These are phyloP conservation scores for Neopestalotiopsis clavispora DNA, from an alignment of 2,329 filamentous ascomycete species.

Conservation along the genomic window DNA sequence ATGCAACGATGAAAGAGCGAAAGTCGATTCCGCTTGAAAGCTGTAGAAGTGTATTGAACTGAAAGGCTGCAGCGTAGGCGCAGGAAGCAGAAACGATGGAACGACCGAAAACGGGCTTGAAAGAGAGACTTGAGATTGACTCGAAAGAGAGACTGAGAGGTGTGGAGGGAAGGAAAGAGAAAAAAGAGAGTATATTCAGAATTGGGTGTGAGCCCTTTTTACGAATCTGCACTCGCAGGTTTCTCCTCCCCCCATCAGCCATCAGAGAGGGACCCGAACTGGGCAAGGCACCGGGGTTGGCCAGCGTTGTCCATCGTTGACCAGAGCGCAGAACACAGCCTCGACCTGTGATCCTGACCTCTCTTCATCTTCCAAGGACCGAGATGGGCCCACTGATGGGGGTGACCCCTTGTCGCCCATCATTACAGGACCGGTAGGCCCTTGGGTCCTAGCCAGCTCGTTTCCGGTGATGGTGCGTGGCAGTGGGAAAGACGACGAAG, in stretches of 20 bases:
- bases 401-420: conserved; percentile 7
- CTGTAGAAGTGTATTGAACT: conserved; percentile 24
- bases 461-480: conserved; percentile 5
- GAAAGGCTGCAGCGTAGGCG: conserved; percentile 32
- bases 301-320: background rate
- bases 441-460: conserved; percentile 7
- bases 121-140: conserved; percentile 31
- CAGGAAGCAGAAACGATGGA: conserved; percentile 28
- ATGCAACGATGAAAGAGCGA: conserved; percentile 35
- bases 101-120: conserved; percentile 33
- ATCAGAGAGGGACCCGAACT: background rate
- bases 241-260: background rate
- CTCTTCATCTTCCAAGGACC: conserved; percentile 15
- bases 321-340: conserved; percentile 12
- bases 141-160: conserved; percentile 18
- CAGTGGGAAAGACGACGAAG: background rate
- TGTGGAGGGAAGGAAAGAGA: conserved; percentile 18
- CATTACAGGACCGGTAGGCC: conserved; percentile 14
- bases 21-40: conserved; percentile 39
- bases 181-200: conserved; percentile 27
- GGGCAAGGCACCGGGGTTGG: background rate
- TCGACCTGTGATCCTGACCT: conserved; percentile 8
- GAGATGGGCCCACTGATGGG: conserved; percentile 5
- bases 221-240: conserved; percentile 17
- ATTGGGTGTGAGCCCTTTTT: conserved; percentile 31